A percentile compares a stretch with the other conserved stretches of the same genome.
These are phyloP conservation scores for Uronychia setigera DNA, from an alignment of 73 alveolate species.

Conservation along the genomic window DNA sequence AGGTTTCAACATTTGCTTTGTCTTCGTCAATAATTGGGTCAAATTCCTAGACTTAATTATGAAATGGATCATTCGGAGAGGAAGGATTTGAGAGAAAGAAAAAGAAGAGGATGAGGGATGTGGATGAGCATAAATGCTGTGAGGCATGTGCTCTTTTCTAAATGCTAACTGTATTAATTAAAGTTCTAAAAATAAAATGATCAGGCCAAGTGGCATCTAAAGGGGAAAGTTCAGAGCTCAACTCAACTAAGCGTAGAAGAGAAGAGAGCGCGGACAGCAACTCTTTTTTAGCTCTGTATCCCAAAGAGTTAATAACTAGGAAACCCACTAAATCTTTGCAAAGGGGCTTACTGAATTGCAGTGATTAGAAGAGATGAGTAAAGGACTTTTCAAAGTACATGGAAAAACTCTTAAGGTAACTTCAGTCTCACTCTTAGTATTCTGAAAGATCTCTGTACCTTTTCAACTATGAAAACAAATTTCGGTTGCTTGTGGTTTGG, in stretches of 20 bases:
- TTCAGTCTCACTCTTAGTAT: neutral
- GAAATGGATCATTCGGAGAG: neutral
- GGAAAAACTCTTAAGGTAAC: neutral
- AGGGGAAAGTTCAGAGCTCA: too few relatives aligned
- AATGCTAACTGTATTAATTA: neutral
- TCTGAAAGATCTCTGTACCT: neutral
- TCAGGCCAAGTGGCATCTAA: neutral
- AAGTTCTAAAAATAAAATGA: neutral
- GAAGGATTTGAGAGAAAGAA: neutral
- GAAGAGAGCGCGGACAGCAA: neutral
- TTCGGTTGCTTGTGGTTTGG: neutral
- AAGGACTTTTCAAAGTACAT: neutral
- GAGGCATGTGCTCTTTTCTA: neutral
- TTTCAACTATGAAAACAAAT: constrained; percentile 5
- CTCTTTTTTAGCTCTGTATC: neutral
- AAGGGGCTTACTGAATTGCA: neutral
- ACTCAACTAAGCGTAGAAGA: too few relatives aligned
- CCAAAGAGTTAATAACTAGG: neutral
- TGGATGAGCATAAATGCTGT: neutral
- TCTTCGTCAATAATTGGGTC: too few relatives aligned
- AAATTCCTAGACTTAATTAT: too few relatives aligned
- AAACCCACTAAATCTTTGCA: neutral
- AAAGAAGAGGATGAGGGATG: neutral
- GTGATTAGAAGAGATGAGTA: neutral
- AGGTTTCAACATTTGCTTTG: too few relatives aligned